phyloP scores from a whole-genome alignment of 139 green algal genomes.

The Nannochloris sp. region DNA sequence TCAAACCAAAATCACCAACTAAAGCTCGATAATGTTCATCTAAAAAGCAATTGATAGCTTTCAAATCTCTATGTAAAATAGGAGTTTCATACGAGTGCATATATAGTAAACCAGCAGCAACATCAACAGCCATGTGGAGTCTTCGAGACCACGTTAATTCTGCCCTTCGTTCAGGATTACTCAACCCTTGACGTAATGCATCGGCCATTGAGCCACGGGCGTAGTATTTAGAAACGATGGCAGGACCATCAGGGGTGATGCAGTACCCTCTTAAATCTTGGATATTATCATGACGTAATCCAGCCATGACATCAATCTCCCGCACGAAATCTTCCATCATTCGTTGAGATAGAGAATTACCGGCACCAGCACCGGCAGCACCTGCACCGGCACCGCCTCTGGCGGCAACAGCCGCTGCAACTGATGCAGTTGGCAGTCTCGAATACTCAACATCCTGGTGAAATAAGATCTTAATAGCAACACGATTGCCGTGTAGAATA shows the following conservation, averaged over 20 bases:
- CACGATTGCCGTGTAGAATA: not conserved
- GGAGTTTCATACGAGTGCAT: not conserved
- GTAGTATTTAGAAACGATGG: conserved; percentile 4
- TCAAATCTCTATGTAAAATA: conserved; percentile 10
- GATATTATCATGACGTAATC: conserved; percentile 5
- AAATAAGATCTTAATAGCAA: conserved; percentile 7
- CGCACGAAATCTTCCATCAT: not conserved
- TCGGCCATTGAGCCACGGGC: not conserved
- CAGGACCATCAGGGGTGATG: not conserved
- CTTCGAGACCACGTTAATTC: not conserved
- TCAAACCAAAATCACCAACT: conserved; percentile 10
- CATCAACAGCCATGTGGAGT: not conserved
- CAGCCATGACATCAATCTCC: not conserved
- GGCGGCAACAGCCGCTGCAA: no score
- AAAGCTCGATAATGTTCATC: not conserved
- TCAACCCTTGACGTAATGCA: not conserved
- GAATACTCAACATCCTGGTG: no score
- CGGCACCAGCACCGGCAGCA: no score
- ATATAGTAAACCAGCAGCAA: not conserved
- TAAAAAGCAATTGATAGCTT: conserved; percentile 6
- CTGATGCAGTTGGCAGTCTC: no score
- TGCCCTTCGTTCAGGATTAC: not conserved
- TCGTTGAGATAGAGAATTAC: no score
- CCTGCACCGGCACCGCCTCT: not conserved
- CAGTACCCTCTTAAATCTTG: not conserved